Conservation (phyloP, 176 grass and related monocot genomes). For the Rhynchospora tenuis region DNA sequence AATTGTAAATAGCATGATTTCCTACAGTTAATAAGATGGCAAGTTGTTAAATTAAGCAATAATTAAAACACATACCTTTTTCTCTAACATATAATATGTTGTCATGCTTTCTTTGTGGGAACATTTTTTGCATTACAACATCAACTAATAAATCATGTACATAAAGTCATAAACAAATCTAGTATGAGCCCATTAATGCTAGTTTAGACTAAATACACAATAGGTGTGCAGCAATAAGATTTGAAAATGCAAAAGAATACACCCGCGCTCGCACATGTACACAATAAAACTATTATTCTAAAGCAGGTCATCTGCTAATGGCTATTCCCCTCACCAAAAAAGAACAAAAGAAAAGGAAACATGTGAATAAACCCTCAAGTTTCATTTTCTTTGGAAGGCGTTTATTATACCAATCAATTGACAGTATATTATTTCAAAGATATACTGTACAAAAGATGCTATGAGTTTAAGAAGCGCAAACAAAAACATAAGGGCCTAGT, state of each 20-base stretch:
- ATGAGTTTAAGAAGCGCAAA: not conserved
- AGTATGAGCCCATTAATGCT: not conserved
- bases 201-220: not conserved
- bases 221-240: not conserved
- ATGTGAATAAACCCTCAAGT: not conserved
- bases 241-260: not conserved
- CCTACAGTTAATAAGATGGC: not conserved
- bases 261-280: too few relatives aligned
- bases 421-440: not conserved
- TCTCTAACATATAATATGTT: not conserved
- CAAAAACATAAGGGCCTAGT: not conserved
- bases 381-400: not conserved
- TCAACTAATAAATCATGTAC: not conserved
- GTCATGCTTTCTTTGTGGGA: conserved; percentile 1
- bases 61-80: not conserved
- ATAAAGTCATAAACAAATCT: not conserved
- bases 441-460: not conserved
- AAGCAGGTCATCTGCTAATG: not conserved
- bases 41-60: not conserved
- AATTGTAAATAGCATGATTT: not conserved
- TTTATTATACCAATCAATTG: not conserved
- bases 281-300: not conserved
- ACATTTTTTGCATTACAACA: not conserved
- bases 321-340: not conserved
- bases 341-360: not conserved